Percentiles rank a stretch among this genome's conserved stretches.
These are phyloP conservation scores for Malus hybrid DNA, from an alignment of 331 rosid genomes.

Conservation along the genomic window DNA sequence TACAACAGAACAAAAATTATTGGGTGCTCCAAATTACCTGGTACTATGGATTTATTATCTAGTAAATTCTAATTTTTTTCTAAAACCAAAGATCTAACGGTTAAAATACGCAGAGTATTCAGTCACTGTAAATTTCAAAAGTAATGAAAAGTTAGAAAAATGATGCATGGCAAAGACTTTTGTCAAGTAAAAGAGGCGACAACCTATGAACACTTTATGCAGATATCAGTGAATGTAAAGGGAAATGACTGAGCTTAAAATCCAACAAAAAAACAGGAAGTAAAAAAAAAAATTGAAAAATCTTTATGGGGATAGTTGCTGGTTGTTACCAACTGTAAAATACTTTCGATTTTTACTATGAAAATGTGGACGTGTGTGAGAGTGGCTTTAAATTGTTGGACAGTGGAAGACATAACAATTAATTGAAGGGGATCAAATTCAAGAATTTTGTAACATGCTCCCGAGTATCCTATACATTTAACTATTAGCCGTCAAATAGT, in stretches of 20 bases:
- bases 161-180: background rate
- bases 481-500: too few species aligned
- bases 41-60: too few species aligned
- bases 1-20: background rate
- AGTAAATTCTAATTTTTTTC: too few species aligned
- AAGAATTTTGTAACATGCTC: background rate
- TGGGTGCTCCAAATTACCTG: too few species aligned
- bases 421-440: conserved; percentile 7
- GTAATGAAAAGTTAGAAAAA: background rate
- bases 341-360: background rate
- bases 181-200: conserved; percentile 6
- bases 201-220: conserved; percentile 11
- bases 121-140: background rate
- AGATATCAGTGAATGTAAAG: conserved; percentile 7
- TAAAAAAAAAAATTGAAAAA: too few species aligned
- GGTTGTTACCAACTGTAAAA: conserved; percentile 25
- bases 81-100: too few species aligned
- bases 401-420: conserved; percentile 30
- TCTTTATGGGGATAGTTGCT: background rate
- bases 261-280: background rate
- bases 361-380: conserved; percentile 14
- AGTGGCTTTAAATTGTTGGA: conserved; percentile 8
- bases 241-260: background rate
- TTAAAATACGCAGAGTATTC: too few species aligned
- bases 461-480: too few species aligned